Conservation (phyloP, 2,329 filamentous ascomycete species). For the Nothomitra cinnamomea region DNA sequence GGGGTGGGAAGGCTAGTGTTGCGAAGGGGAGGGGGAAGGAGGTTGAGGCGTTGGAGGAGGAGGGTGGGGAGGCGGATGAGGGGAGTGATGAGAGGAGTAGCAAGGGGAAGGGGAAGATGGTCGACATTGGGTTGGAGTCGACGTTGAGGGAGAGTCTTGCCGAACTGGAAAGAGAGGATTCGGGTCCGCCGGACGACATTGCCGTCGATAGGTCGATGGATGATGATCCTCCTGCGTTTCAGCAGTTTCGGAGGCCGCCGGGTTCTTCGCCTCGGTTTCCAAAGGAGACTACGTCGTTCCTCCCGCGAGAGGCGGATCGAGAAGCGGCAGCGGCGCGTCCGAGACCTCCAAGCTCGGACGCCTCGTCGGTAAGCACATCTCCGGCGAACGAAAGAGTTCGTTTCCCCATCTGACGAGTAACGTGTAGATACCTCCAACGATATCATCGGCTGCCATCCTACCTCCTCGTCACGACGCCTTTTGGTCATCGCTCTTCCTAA, state of each 20-base stretch:
- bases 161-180: slow-evolving; percentile 24
- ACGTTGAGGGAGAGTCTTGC: slow-evolving; percentile 31
- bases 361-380: slow-evolving; percentile 26
- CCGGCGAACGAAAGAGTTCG: background rate
- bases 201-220: slow-evolving; percentile 20
- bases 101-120: slow-evolving; percentile 51
- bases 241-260: slow-evolving; percentile 34
- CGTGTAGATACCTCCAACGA: slow-evolving; percentile 29
- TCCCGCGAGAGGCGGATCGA: slow-evolving; percentile 34
- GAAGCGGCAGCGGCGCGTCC: slow-evolving; percentile 28
- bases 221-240: slow-evolving; percentile 37
- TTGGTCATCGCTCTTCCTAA: slow-evolving; percentile 80
- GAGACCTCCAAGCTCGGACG: slow-evolving; percentile 30
- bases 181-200: slow-evolving; percentile 20
- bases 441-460: slow-evolving; percentile 44
- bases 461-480: slow-evolving; percentile 74
- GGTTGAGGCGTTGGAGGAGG: slow-evolving; percentile 20
- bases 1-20: slow-evolving; percentile 25
- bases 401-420: background rate
- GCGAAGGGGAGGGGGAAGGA: slow-evolving; percentile 23
- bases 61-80: slow-evolving; percentile 20
- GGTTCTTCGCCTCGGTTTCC: slow-evolving; percentile 7
- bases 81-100: slow-evolving; percentile 23
- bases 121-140: slow-evolving; percentile 70
- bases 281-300: slow-evolving; percentile 20